Base-by-base conservation (phyloP, 164 flowering plant genomes). In the Platanus orientalis region DNA sequence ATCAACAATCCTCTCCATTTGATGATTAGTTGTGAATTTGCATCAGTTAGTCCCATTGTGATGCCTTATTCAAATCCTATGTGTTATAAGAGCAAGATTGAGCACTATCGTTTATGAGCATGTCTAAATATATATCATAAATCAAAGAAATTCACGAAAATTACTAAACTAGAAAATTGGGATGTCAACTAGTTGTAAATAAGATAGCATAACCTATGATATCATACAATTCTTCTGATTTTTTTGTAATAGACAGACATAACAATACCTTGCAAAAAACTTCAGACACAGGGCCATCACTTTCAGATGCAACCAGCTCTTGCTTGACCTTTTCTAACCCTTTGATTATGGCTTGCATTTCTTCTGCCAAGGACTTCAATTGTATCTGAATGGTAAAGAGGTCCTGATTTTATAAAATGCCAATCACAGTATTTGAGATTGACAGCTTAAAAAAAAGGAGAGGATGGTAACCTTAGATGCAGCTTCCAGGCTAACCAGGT, bases 271-370 rank as follows among this genome's bases (percentile, higher is more conserved):
- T 85, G 14, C 76, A 76, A 50, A 87, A 87, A 73, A 69, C 74
- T 58, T 83, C 90, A 10, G 94, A 87, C 20, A 87, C 88, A 63
- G 86, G 85, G 40, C 94, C 94, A 78, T 87, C 94, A 73, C 70
- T 85, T 70, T 79, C 94, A 23, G 88, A 87, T 40, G 90, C 88
- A 50, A 9, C 66, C 23, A 83, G 70, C 73, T 87, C 94, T 69
- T 82, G 83, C 64, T 76, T 85, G 20, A 87, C 80, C 78, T 87
- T 87, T 66, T 87, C 90, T 42, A 85, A 60, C 54, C 94, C 94
- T 70, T 85, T 85, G 70, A 77, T 82, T 50, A 87, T 83, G 55
- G 94, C 88, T 69, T 87, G 94, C 94, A 87, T 87, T 79, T 87
- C 94, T 76, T 87, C 94, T 30, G 94, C 94, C 69, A 87, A 73